Evolutionary conservation across 2,329 filamentous ascomycete species (phyloP).

Genomic region (Fusarium papillatum): DNA sequence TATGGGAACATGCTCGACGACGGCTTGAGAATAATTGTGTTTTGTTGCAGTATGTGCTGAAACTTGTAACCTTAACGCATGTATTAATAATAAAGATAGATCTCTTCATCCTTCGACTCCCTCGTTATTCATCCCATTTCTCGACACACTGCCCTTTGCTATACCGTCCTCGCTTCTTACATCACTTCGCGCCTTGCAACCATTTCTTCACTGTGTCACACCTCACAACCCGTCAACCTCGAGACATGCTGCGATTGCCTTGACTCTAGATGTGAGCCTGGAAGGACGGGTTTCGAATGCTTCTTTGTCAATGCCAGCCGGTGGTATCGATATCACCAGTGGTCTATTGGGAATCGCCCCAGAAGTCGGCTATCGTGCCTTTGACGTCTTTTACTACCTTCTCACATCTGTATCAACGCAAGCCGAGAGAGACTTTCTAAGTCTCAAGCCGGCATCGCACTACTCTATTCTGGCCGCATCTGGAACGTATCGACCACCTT

Average conservation of each 20-base stretch:
- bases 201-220: conserved; percentile 90
- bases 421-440: conserved; percentile 89
- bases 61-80: too few relatives aligned
- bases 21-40: conserved; percentile 97
- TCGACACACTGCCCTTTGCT: conserved; percentile 83
- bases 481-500: conserved; percentile 86
- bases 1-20: conserved; percentile 96
- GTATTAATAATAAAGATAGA: conserved; percentile 56
- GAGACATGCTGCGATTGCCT: conserved; percentile 83
- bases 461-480: conserved; percentile 88
- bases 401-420: conserved; percentile 89
- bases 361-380: conserved; percentile 88
- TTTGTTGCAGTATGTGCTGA: conserved; percentile 78
- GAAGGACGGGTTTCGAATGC: conserved; percentile 83
- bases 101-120: conserved; percentile 92
- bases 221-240: conserved; percentile 89
- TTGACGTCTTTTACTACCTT: conserved; percentile 98
- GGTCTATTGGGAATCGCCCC: conserved; percentile 88
- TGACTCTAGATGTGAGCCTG: conserved; percentile 87
- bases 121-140: conserved; percentile 85
- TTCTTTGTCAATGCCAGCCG: conserved; percentile 83
- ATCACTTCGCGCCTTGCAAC: conserved; percentile 84
- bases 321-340: conserved; percentile 86
- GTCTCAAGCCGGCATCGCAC: conserved; percentile 80
- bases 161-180: conserved; percentile 83